Evolutionary conservation across 2,329 filamentous ascomycete genomes (phyloP).

Genomic region (Xylariaceae sp.): DNA sequence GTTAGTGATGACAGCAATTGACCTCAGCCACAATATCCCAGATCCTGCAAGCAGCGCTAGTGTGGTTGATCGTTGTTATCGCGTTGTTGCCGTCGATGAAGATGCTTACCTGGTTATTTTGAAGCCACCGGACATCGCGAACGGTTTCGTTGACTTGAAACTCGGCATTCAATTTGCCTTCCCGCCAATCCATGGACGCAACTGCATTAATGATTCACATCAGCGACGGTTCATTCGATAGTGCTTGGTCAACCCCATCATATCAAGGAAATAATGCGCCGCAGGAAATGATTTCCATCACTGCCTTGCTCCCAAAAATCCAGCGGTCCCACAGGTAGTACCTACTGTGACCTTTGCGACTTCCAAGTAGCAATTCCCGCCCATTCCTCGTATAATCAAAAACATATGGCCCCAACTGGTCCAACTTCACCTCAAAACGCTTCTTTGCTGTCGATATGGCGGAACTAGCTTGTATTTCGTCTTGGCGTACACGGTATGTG

Average conservation of each 20-base stretch:
- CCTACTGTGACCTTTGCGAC: slow-evolving; percentile 74
- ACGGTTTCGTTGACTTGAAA: slow-evolving; percentile 87
- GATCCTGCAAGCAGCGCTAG: too few relatives aligned
- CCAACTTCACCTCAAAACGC: slow-evolving; percentile 82
- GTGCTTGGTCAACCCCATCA: too few relatives aligned
- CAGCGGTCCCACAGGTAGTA: neutral
- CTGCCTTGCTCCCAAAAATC: too few relatives aligned
- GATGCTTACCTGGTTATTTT: slow-evolving; percentile 55
- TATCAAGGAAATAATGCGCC: too few relatives aligned
- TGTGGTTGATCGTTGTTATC: too few relatives aligned
- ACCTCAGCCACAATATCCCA: too few relatives aligned
- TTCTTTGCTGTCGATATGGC: slow-evolving; percentile 85
- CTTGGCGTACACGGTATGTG: slow-evolving; percentile 89
- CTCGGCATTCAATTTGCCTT: slow-evolving; percentile 87
- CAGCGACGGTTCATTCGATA: too few relatives aligned
- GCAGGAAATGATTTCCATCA: too few relatives aligned
- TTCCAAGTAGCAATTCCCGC: slow-evolving; percentile 76
- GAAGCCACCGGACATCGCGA: slow-evolving; percentile 83
- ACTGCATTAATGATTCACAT: too few relatives aligned
- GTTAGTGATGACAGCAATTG: too few relatives aligned
- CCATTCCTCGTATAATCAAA: slow-evolving; percentile 90
- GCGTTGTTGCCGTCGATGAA: too few relatives aligned
- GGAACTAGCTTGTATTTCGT: slow-evolving; percentile 73
- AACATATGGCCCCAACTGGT: slow-evolving; percentile 78
- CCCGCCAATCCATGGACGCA: slow-evolving; percentile 93